Evolutionary conservation across 192 early-diverging fungal genomes (phyloP), one percentile per base, ranked within the genome.

Genomic region (Entomortierella lignicola): DNA sequence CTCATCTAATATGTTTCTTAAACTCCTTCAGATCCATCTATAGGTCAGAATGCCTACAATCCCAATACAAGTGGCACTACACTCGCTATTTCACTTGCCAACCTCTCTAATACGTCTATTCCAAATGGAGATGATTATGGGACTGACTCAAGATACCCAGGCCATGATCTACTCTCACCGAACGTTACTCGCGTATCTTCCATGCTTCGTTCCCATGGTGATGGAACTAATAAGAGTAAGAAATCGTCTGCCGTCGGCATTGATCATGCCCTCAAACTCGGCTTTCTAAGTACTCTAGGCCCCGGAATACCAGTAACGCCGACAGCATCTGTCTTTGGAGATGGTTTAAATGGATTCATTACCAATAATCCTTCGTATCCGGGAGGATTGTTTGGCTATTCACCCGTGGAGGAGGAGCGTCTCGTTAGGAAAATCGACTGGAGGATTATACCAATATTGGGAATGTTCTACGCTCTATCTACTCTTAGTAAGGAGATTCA

Each of bases 341-440:
- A 77, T 1, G 60, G 54, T 6, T 1, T 77, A n/a, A 15, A 61
- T 25, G 60, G 66, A 21, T 69, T 68, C 21, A 68, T 67, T 32
- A 62, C 29, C 30, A n/a, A 37, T 32, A 43, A 55, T 27, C 55
- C 74, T 5, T 48, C 55, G 0, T 44, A 69, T 39, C 44, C 66
- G 2, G 74, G 74, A 2, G 66, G 66, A 15, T 26, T 69, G 15
- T 77, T 77, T 54, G 66, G 61, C 17, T 77, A 77, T 37, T 51
- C 63, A 2, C 63, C 63, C 29, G 72, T 70, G 60, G 81, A 75
- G 21, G 82, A 83, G 58, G 62, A 73, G 23, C 50, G 31, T 5
- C 42, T 83, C 10, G 82, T 83, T 21, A 59, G 66, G n/a, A 83
- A 80, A 60, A 80, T 83, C 21, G 82, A 83, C 58, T 62, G 77